Conservation (phyloP, 805 yeast species). For the Yamadazyma takamatsuzukensis region DNA sequence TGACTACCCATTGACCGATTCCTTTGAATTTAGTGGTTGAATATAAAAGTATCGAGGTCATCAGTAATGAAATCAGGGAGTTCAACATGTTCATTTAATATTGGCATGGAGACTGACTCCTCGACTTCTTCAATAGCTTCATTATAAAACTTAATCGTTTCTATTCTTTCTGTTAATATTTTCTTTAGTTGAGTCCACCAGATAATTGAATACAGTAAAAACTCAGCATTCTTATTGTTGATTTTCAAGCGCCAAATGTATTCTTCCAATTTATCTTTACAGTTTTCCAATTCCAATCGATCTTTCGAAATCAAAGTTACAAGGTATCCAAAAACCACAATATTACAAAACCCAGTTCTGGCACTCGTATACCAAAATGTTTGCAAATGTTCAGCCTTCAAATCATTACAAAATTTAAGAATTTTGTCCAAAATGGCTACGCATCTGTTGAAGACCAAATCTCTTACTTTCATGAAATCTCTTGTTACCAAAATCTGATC, state of each 20-base stretch:
- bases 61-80: background rate
- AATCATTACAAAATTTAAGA: conserved; percentile 26
- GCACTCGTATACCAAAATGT: conserved; percentile 77
- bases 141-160: too few species aligned
- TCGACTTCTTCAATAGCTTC: too few species aligned
- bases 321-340: conserved; percentile 10
- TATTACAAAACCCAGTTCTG: conserved; percentile 8
- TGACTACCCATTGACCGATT: background rate
- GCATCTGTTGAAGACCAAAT: conserved; percentile 76
- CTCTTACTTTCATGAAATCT: conserved; percentile 74
- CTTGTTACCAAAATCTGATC: conserved; percentile 55
- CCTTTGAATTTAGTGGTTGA: background rate
- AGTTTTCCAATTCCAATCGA: conserved; percentile 4
- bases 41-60: background rate
- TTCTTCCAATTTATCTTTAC: conserved; percentile 9
- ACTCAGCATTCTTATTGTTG: conserved; percentile 12
- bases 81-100: background rate
- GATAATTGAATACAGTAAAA: conserved; percentile 8
- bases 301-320: conserved; percentile 6
- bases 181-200: conserved; percentile 9
- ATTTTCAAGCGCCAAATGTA: conserved; percentile 11
- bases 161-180: conserved; percentile 1
- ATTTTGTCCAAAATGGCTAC: conserved; percentile 35
- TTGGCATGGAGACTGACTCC: background rate
- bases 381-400: conserved; percentile 77